Evolutionary conservation across 1,139 yeast species (phyloP), one percentile per base, ranked within the genome.

Genomic region (Lodderomyces beijingensis): DNA sequence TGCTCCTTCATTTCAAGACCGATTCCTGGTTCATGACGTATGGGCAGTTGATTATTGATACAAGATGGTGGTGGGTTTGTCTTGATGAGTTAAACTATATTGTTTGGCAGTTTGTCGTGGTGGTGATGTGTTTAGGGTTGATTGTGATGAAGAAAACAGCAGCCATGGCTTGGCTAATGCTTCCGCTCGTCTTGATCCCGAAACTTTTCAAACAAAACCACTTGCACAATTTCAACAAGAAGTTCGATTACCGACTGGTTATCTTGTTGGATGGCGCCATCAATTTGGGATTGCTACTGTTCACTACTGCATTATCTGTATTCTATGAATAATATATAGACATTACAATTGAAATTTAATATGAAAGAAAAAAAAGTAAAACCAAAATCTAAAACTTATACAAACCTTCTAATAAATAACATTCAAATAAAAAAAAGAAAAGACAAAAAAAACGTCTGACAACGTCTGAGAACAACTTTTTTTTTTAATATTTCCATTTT

Each of bases 191-290:
- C 11, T 5, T 30, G 4, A n/a, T 36, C 3, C 11, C 36, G 11
- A 44, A 39, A 24, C 33, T 52, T 33, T 53, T 51, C 36, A 44
- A 42, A 28, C 24, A 38, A 32, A 53, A 53, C 32, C 46, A 42
- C 35, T 44, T 51, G 39, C 46, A 44, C 38, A 21, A 29, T 21
- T 17, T 17, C 11, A 22, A 25, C 10, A 34, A 36, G 9, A 16
- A 18, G 15, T 28, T 36, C 16, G 39, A 36, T 23, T 38, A 18
- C 20, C 30, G 37, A 22, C 9, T 31, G 13, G 28, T 34, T 7
- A 30, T 42, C 6, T 5, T 33, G 6, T 3, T 18, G 17, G 45
- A 42, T 20, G 14, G 31, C 15, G 12, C 28, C 7, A 31, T 40
- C 16, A 38, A 30, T 19, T 8, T 36, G 14, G 25, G 21, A 19